These are phyloP conservation scores for Aspergillus glaucus DNA, from an alignment of 2,329 filamentous ascomycete species.

Conservation along the genomic window DNA sequence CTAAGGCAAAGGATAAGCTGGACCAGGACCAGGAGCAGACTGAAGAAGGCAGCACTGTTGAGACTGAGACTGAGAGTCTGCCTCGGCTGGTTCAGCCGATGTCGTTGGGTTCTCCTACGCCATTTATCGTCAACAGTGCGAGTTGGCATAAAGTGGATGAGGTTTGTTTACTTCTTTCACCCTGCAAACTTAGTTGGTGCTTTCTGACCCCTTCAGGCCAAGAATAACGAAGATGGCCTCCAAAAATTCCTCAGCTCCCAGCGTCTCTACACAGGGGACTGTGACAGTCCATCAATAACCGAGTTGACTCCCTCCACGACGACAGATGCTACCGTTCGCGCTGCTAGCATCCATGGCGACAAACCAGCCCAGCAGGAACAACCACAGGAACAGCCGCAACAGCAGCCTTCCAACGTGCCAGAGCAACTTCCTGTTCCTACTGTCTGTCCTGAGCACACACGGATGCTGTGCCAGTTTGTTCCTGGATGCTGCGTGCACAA, in stretches of 20 bases:
- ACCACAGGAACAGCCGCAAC: not conserved
- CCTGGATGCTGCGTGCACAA: conserved; percentile 14
- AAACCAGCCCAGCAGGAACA: conserved; percentile 4
- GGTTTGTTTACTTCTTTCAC: no score
- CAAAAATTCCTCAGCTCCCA: not conserved
- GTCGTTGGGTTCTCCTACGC: no score
- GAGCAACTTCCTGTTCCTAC: no score
- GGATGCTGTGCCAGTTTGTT: conserved; percentile 10
- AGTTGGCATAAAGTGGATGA: no score
- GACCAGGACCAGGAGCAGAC: not conserved
- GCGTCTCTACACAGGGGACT: not conserved
- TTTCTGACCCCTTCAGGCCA: no score
- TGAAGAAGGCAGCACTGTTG: not conserved
- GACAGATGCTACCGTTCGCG: not conserved
- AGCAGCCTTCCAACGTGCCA: no score
- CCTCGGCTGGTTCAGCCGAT: no score
- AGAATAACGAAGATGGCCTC: not conserved
- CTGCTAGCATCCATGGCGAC: not conserved
- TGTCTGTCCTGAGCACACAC: not conserved
- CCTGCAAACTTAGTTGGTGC: no score
- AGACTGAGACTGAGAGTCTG: no score
- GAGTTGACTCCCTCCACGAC: not conserved
- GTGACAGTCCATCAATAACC: not conserved
- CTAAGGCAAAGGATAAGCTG: not conserved
- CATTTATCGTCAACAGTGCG: no score